Percentiles rank a stretch among this genome's conserved stretches.
These are phyloP conservation scores for Metschnikowia similis DNA, from an alignment of 805 yeast genomes.

Conservation along the genomic window DNA sequence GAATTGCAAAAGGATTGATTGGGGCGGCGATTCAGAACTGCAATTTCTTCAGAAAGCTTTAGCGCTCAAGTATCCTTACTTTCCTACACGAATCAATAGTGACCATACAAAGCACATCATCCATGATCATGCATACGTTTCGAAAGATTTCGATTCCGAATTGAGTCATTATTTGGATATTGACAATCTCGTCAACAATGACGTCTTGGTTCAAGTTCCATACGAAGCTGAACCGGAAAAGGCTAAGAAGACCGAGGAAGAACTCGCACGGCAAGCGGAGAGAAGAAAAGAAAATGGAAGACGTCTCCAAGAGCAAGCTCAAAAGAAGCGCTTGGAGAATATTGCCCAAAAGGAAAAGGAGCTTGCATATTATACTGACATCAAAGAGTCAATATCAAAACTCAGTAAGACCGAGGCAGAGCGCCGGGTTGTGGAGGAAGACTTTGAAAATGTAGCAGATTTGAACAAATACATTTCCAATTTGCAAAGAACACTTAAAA, in stretches of 20 bases:
- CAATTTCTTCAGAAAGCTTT: constrained; percentile 60
- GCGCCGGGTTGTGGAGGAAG: constrained; percentile 60
- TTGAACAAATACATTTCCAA: constrained; percentile 60
- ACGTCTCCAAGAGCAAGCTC: constrained; percentile 90
- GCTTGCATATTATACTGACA: constrained; percentile 59
- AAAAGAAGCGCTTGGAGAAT: constrained; percentile 75
- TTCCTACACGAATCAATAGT: constrained; percentile 67
- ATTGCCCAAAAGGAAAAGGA: constrained; percentile 78
- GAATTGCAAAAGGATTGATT: constrained; percentile 76
- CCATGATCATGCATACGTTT: constrained; percentile 74
- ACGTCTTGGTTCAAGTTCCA: constrained; percentile 80
- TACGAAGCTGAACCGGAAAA: constrained; percentile 54
- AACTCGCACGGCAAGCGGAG: constrained; percentile 69
- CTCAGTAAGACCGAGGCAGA: constrained; percentile 52
- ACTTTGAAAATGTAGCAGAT: constrained; percentile 71
- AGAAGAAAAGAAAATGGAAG: constrained; percentile 81
- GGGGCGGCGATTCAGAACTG: constrained; percentile 82
- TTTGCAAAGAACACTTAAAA: constrained; percentile 65
- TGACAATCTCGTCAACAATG: constrained; percentile 61
- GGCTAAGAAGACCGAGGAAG: constrained; percentile 65
- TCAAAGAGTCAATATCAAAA: constrained; percentile 49
- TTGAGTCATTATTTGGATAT: constrained; percentile 52
- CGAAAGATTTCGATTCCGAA: constrained; percentile 64
- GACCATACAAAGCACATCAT: constrained; percentile 65
- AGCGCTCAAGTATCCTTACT: constrained; percentile 83